Evolutionary conservation across 2,329 filamentous ascomycete species (phyloP).

Genomic region (Pseudogymnoascus sp.): DNA sequence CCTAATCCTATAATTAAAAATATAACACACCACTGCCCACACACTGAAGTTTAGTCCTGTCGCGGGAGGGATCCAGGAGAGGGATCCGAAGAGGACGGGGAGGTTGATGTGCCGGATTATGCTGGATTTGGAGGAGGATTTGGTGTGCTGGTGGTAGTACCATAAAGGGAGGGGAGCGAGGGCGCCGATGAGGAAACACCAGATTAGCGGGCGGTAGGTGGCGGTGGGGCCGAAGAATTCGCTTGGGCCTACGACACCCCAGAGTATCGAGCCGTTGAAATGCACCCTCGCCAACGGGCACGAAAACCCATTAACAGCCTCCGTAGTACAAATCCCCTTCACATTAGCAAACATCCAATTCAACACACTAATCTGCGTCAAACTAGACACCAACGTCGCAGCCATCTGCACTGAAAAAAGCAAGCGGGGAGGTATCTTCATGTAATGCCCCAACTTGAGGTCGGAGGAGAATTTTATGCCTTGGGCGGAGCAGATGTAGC

Average conservation of each 20-base stretch:
- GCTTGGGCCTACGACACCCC: conserved; percentile 76
- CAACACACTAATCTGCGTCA: conserved; percentile 75
- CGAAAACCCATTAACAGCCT: conserved; percentile 80
- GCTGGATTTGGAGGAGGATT: conserved; percentile 33
- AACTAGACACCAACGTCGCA: conserved; percentile 65
- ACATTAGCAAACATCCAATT: conserved; percentile 87
- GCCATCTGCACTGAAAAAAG: conserved; percentile 72
- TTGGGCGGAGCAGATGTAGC: conserved; percentile 81
- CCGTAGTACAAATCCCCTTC: conserved; percentile 64
- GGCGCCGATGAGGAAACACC: conserved; percentile 73
- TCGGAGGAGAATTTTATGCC: conserved; percentile 85
- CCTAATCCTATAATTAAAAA: conserved; percentile 73
- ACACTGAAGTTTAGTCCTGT: conserved; percentile 82
- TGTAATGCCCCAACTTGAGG: conserved; percentile 79
- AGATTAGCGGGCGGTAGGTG: conserved; percentile 68
- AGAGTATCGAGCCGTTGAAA: conserved; percentile 84
- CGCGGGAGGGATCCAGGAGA: conserved; percentile 81
- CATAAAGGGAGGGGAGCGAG: conserved; percentile 67
- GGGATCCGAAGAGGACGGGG: conserved; percentile 72
- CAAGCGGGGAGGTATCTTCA: conserved; percentile 76
- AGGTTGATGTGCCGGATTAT: conserved; percentile 71
- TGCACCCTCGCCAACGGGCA: conserved; percentile 82
- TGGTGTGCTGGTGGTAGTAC: conserved; percentile 48
- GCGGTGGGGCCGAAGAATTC: conserved; percentile 74
- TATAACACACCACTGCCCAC: conserved; percentile 76